Conservation (phyloP, 2,329 filamentous ascomycete genomes). For the Fusarium fujikuroi region DNA sequence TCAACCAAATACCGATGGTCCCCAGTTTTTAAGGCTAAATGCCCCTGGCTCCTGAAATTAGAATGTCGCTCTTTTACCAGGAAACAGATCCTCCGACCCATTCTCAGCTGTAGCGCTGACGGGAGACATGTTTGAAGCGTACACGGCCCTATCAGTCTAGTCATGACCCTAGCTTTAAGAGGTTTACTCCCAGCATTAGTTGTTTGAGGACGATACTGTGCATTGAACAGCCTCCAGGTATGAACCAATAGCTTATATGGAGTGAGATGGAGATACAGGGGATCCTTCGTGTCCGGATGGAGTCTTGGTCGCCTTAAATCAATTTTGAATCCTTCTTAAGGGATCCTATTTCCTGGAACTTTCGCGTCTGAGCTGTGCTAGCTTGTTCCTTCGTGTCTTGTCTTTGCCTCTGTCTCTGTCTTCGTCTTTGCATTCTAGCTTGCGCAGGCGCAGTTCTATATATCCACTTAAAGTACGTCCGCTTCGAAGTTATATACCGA, state of each 20-base stretch:
- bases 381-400: not conserved
- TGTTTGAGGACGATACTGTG: constrained; percentile 11
- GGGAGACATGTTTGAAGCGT: not conserved
- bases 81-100: constrained; percentile 26
- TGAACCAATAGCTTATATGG: not conserved
- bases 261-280: constrained; percentile 16
- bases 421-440: not conserved
- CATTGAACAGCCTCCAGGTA: not conserved
- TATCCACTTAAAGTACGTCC: not conserved
- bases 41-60: constrained; percentile 29
- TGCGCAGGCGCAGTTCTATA: not conserved
- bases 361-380: not conserved
- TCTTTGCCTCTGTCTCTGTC: not conserved
- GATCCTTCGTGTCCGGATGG: constrained; percentile 11
- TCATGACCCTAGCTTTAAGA: constrained; percentile 10
- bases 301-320: constrained; percentile 4
- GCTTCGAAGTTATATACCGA: not conserved
- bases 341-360: not conserved
- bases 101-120: not conserved
- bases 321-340: constrained; percentile 6
- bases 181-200: not conserved
- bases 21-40: constrained; percentile 31
- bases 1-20: not conserved
- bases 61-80: constrained; percentile 5
- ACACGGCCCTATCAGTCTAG: constrained; percentile 14